phyloP scores from a whole-genome alignment of 1,284 basidiomycete species.

The Meira miltonrushii region DNA sequence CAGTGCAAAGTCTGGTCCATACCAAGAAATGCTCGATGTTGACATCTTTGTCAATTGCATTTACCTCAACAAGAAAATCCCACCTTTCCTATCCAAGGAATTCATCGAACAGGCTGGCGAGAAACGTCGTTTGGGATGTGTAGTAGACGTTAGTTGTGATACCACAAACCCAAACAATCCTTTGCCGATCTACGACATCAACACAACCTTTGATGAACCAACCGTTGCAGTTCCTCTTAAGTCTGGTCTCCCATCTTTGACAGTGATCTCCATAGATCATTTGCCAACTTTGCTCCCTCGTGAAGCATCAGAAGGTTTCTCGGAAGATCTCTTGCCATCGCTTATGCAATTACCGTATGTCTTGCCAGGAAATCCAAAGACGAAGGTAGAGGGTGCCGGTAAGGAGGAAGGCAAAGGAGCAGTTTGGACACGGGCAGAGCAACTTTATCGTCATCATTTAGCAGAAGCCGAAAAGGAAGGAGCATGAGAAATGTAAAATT shows the following conservation, averaged over 20 bases:
- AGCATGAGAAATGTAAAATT: slow-evolving; percentile 9
- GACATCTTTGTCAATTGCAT: slow-evolving; percentile 99
- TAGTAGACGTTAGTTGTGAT: slow-evolving; percentile 98
- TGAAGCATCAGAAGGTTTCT: slow-evolving; percentile 96
- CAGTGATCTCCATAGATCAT: slow-evolving; percentile 95
- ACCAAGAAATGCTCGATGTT: slow-evolving; percentile 89
- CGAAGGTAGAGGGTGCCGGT: slow-evolving; percentile 16
- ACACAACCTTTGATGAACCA: slow-evolving; percentile 90
- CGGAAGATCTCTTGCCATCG: slow-evolving; percentile 79
- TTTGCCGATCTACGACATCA: slow-evolving; percentile 89
- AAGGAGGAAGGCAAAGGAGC: slow-evolving; percentile 48
- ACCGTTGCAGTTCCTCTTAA: slow-evolving; percentile 69
- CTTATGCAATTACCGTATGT: slow-evolving; percentile 44
- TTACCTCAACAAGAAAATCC: slow-evolving; percentile 84
- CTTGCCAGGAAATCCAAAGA: slow-evolving; percentile 11
- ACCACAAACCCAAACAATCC: slow-evolving; percentile 98
- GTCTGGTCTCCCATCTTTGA: slow-evolving; percentile 56
- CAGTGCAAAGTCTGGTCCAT: slow-evolving; percentile 84
- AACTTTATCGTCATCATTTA: slow-evolving; percentile 74
- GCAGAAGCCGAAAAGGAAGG: slow-evolving; percentile 51
- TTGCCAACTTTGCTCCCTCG: slow-evolving; percentile 90
- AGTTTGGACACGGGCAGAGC: slow-evolving; percentile 87
- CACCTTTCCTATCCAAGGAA: slow-evolving; percentile 75
- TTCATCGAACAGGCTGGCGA: slow-evolving; percentile 70
- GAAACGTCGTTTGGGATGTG: slow-evolving; percentile 67